Evolutionary conservation across 306 rosid genomes (phyloP).

Genomic region (Vachellia pachyceras): DNA sequence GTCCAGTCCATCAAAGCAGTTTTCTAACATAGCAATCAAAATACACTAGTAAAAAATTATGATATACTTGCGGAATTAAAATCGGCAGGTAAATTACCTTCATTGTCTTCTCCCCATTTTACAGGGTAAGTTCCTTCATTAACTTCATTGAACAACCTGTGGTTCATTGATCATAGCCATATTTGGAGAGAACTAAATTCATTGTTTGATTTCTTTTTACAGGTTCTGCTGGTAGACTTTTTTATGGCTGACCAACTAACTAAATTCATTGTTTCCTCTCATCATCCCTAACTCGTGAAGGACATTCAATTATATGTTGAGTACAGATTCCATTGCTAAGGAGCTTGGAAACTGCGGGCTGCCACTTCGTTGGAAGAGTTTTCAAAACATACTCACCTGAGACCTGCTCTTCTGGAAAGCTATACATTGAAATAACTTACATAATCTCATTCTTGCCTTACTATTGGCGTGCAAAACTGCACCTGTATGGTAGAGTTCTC

Average conservation of each 20-base stretch:
- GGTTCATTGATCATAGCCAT: background rate
- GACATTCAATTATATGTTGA: slow-evolving; percentile 20
- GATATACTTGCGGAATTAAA: too few relatives aligned
- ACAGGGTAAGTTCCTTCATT: slow-evolving; percentile 55
- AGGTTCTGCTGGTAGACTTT: slow-evolving; percentile 86
- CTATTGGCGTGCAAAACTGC: too few relatives aligned
- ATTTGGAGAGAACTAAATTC: slow-evolving; percentile 5
- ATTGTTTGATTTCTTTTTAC: slow-evolving; percentile 17
- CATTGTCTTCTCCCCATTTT: slow-evolving; percentile 83
- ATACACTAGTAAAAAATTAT: too few relatives aligned
- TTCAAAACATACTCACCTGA: slow-evolving; percentile 56
- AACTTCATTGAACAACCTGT: slow-evolving; percentile 5
- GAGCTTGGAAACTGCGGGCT: slow-evolving; percentile 70
- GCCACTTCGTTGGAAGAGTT: slow-evolving; percentile 62
- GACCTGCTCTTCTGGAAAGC: slow-evolving; percentile 66
- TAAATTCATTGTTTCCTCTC: slow-evolving; percentile 36
- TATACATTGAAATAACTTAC: slow-evolving; percentile 65
- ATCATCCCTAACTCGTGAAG: slow-evolving; percentile 9
- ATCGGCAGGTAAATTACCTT: too few relatives aligned
- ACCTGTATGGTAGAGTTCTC: slow-evolving; percentile 57
- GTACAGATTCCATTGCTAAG: slow-evolving; percentile 81
- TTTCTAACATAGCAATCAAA: slow-evolving; percentile 1
- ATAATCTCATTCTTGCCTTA: slow-evolving; percentile 87
- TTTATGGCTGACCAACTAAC: slow-evolving; percentile 99
- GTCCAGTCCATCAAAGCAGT: slow-evolving; percentile 41